Conservation (phyloP, 2,329 filamentous ascomycete genomes). For the Neonectria sp. region DNA sequence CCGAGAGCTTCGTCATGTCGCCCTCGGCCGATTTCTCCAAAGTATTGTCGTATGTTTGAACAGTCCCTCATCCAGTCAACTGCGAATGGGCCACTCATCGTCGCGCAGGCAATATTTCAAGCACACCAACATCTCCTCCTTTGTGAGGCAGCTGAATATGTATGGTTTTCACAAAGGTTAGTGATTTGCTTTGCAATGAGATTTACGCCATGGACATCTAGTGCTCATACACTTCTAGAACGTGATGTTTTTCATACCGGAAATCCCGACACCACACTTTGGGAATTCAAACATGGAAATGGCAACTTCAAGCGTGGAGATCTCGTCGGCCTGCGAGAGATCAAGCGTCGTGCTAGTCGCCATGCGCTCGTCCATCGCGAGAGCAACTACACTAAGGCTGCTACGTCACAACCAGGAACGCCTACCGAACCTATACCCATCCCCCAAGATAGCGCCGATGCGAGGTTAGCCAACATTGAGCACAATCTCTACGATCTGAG, state of each 20-base stretch:
- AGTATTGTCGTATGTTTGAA: constrained; percentile 86
- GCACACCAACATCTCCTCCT: constrained; percentile 98
- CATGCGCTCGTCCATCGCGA: constrained; percentile 95
- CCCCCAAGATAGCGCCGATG: constrained; percentile 82
- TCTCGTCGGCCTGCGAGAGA: constrained; percentile 90
- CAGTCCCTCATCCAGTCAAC: neutral
- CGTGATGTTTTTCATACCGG: constrained; percentile 98
- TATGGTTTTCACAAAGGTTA: constrained; percentile 99
- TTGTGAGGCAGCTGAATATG: constrained; percentile 98
- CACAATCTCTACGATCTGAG: constrained; percentile 87
- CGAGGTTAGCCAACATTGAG: constrained; percentile 82
- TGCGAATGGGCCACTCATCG: constrained; percentile 23
- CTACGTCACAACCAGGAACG: constrained; percentile 84
- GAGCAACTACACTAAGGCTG: constrained; percentile 83
- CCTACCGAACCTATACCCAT: constrained; percentile 84
- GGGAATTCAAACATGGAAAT: constrained; percentile 99
- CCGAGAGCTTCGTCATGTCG: constrained; percentile 99
- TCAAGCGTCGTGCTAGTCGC: constrained; percentile 93
- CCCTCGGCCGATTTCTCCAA: constrained; percentile 98
- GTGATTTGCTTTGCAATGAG: constrained; percentile 25
- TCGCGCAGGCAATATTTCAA: constrained; percentile 94
- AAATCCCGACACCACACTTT: constrained; percentile 91
- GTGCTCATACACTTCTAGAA: constrained; percentile 67
- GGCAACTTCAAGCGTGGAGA: constrained; percentile 98
- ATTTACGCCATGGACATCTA: neutral